Base-by-base conservation (phyloP, 352 stramenopile genomes). In the Pythium inflatum region DNA sequence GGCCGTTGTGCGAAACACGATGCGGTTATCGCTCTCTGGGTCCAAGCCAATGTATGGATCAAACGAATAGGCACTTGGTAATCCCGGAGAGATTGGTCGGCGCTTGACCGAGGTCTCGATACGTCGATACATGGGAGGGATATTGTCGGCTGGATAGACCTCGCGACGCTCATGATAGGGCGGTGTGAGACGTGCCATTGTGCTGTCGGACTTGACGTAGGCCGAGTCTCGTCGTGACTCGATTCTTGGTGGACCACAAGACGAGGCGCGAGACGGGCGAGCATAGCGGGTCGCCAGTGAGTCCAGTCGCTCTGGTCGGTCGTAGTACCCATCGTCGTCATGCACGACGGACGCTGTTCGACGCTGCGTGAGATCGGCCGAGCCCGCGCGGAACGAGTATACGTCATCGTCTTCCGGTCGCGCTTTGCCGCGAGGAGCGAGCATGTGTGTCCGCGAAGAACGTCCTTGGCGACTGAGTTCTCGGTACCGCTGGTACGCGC, bases 401-500 rank as follows among this genome's bases (percentile, higher is more conserved):
- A n/a, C n/a, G n/a, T n/a, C n/a, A n/a, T n/a, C n/a, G n/a, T n/a
- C n/a, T n/a, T n/a, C 31, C 30, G 25, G 14, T 45, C 3, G 6
- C 30, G n/a, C 1, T 34, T 18, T n/a, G 24, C 22, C 33, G n/a
- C 11, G 51, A 22, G 31, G 28, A 3, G 16, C 33, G 24, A 24
- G 22, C 53, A 13, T 16, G 30, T 18, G 51, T n/a, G 38, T 27
- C 5, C 13, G 27, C 28, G 30, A 28, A n/a, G 13, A 13, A 22
- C 28, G 28, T 2, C 46, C 53, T 5, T 18, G 51, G 62, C 33
- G 57, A 24, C 41, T 63, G 14, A 70, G 36, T 43, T 63, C 62
- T 34, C 62, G 43, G 33, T 70, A 63, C 13, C 41, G 51, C 41
- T 63, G 50, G 53, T 70, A 70, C 5, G 53, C 51, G 16, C 33